Evolutionary conservation across 169 alveolate genomes (phyloP), one percentile per base, ranked within the genome.

Genomic region (Cryptosporidium andersoni): DNA sequence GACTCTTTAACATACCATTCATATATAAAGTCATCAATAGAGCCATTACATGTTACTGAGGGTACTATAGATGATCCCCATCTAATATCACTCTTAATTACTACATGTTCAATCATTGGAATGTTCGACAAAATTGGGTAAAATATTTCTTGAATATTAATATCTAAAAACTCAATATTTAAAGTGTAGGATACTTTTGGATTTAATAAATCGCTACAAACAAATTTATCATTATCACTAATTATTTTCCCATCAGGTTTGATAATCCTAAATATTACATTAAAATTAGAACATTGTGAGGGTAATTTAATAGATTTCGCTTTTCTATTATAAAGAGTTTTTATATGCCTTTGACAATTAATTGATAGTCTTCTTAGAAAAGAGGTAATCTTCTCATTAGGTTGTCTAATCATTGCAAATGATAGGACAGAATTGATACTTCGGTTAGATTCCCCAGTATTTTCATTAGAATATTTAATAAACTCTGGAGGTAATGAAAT

Each of bases 381-480:
- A 42, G 48, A 36, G 62, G 12, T 7, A 12, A 55, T 25, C 1
- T 45, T 37, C 45, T 74, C 85, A 3, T 37, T 16, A 11, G 51
- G 62, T 5, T 56, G 64, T 11, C 82, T 66, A 55, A 80, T 82
- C 92, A 89, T 85, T 9, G 89, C 81, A 80, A 85, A 53, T 42
- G 67, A 56, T 51, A 81, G 52, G 4, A 85, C 82, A 1, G 82
- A 80, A 7, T 89, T 12, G 52, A 43, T 14, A 60, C 25, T 45
- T 34, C 40, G 39, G 2, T 45, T 6, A 37, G 55, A 11, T 12
- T 25, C 49, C 68, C 45, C 48, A 39, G 25, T 43, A 74, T 40
- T 45, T 42, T 64, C 40, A 25, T 14, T 34, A 4, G 40, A 47
- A 42, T 47, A 74, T 34, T 16, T 4, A 34, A 40, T 68, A 34